Conservation (phyloP, 768 basidiomycete species). For the Mrakia gelida region DNA sequence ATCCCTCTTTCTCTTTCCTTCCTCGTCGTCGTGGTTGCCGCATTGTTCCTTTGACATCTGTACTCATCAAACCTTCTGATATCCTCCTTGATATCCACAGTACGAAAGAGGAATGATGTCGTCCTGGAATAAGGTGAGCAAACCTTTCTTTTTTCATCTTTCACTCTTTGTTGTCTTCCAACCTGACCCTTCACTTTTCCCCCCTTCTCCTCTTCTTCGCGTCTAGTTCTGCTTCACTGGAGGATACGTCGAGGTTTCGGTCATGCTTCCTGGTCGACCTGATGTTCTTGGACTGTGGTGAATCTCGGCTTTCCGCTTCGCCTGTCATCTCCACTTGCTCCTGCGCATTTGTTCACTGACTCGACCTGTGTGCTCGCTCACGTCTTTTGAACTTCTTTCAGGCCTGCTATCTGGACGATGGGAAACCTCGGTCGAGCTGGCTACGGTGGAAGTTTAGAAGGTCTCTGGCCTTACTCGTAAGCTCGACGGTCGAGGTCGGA, state of each 20-base stretch:
- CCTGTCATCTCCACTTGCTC: too few relatives aligned
- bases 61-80: too few relatives aligned
- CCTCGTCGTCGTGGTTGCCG: too few relatives aligned
- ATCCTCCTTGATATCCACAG: too few relatives aligned
- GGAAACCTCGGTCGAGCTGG: conserved; percentile 83
- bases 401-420: conserved; percentile 52
- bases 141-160: too few relatives aligned
- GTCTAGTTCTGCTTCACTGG: conserved; percentile 76
- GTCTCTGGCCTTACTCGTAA: background rate
- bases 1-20: too few relatives aligned
- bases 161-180: too few relatives aligned
- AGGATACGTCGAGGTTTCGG: conserved; percentile 66
- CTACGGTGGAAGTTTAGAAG: conserved; percentile 40
- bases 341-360: too few relatives aligned
- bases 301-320: background rate
- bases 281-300: conserved; percentile 53
- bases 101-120: conserved; percentile 58
- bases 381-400: background rate
- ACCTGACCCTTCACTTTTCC: too few relatives aligned
- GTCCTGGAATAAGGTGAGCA: conserved; percentile 16
- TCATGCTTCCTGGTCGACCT: conserved; percentile 63
- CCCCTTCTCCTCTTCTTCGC: too few relatives aligned
- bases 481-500: background rate
- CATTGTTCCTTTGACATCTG: too few relatives aligned
- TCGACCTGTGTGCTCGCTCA: too few relatives aligned